Percentiles rank a stretch among this genome's conserved stretches.
Evolutionary conservation across 805 yeast genomes (phyloP).

Genomic region (Babjeviella inositovora): DNA sequence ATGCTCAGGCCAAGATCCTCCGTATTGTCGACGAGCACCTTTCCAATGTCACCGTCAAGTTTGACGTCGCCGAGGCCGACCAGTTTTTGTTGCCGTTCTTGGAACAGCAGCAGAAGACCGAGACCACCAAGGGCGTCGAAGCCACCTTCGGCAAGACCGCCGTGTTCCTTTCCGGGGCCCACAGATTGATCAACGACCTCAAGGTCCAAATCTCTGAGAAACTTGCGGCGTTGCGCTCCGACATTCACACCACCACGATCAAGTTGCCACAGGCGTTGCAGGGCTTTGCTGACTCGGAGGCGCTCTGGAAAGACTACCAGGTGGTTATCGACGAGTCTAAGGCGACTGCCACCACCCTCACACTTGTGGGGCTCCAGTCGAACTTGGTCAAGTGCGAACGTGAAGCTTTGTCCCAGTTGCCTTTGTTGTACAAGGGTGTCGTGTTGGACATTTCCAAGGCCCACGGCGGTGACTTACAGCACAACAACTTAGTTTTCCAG

Average conservation of each 20-base stretch:
- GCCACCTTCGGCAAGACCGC: conserved; percentile 8
- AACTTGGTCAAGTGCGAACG: conserved; percentile 42
- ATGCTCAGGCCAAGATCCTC: conserved; percentile 55
- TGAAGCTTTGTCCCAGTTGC: too few species aligned
- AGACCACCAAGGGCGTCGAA: conserved; percentile 10
- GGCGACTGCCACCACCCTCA: conserved; percentile 20
- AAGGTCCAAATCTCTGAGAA: conserved; percentile 6
- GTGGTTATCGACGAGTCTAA: conserved; percentile 44
- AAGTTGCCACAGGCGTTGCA: conserved; percentile 5
- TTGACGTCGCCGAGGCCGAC: conserved; percentile 31
- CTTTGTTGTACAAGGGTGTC: conserved; percentile 46
- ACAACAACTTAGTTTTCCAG: conserved; percentile 56
- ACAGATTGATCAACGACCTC: conserved; percentile 9
- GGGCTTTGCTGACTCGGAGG: conserved; percentile 10
- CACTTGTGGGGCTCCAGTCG: conserved; percentile 44
- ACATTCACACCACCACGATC: conserved; percentile 14
- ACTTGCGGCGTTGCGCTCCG: conserved; percentile 12
- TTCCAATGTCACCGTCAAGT: conserved; percentile 31
- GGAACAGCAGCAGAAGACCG: conserved; percentile 10
- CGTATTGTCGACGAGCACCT: conserved; percentile 67
- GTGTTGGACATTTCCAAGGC: conserved; percentile 76
- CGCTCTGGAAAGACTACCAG: conserved; percentile 31
- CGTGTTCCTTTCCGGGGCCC: conserved; percentile 9
- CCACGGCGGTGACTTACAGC: conserved; percentile 64
- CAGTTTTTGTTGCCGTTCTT: conserved; percentile 25